These are phyloP conservation scores for Ogataea angusta DNA, from an alignment of 805 yeast genomes.

Conservation along the genomic window DNA sequence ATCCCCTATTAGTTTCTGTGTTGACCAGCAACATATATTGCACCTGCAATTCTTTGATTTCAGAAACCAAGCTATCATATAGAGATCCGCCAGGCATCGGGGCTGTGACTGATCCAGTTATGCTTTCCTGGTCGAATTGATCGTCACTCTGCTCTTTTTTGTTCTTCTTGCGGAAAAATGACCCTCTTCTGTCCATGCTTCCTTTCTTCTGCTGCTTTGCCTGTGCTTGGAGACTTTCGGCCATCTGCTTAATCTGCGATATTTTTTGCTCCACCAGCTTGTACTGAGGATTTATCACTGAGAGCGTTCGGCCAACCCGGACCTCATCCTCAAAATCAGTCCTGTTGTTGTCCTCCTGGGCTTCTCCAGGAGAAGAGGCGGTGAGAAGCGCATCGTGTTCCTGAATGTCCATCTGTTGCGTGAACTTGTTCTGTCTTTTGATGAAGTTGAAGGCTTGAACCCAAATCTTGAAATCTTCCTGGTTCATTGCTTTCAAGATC, in stretches of 20 bases:
- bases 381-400: slow-evolving; percentile 1
- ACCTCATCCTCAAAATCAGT: slow-evolving; percentile 14
- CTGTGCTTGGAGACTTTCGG: slow-evolving; percentile 9
- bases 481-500: slow-evolving; percentile 70
- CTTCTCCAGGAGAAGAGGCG: slow-evolving; percentile 3
- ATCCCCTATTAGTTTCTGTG: slow-evolving; percentile 22
- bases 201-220: slow-evolving; percentile 8
- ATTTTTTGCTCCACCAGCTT: slow-evolving; percentile 20
- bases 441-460: slow-evolving; percentile 67
- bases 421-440: slow-evolving; percentile 29
- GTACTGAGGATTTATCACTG: slow-evolving; percentile 12
- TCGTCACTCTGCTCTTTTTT: slow-evolving; percentile 14
- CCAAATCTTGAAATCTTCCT: slow-evolving; percentile 77
- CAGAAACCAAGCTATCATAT: slow-evolving; percentile 14
- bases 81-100: slow-evolving; percentile 3
- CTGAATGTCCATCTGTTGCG: slow-evolving; percentile 4
- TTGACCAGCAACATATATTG: slow-evolving; percentile 21
- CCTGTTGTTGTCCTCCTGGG: neutral
- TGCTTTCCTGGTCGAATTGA: neutral
- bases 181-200: slow-evolving; percentile 17
- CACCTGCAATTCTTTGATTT: slow-evolving; percentile 23
- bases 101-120: neutral
- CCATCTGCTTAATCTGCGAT: slow-evolving; percentile 14
- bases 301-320: slow-evolving; percentile 15
- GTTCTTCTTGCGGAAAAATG: slow-evolving; percentile 26